Evolutionary conservation across 2,329 filamentous ascomycete genomes (phyloP), one percentile per base, ranked within the genome.

Genomic region (Venturia carpophila): DNA sequence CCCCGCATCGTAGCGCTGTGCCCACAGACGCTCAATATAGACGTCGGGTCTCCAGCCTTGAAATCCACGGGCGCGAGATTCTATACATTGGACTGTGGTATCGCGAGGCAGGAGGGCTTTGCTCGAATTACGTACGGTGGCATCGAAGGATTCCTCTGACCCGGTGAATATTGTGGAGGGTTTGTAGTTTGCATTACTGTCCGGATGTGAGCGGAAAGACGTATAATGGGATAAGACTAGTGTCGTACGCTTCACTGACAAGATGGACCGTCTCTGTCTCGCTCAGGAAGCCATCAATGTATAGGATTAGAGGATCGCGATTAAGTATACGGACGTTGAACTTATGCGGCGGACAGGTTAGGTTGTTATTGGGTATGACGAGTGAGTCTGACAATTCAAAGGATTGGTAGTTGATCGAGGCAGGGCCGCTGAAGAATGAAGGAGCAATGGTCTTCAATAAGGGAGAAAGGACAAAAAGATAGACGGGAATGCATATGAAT

Each of bases 11-110:
- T 87, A 87, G 62, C 81, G 77, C 70, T 87, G 84, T 1, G 82
- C 81, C 81, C 83, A 85, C 68, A 87, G 78, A 62, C 81, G 79
- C 72, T 87, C 84, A 70, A 87, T 81, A 66, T 83, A 84, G 0
- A 84, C 78, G 63, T 84, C 75, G 1, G 78, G 76, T 0, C 79
- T 79, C 83, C 83, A 86, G 69, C 84, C 84, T 71, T 87, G 84
- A 71, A 87, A 83, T 10, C 76, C 73, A 7, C 82, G 79, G 11
- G 84, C 84, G 63, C 84, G 81, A 41, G 79, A 74, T 70, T 86
- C 84, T 66, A 87, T 80, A 70, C 84, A 87, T 66, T 83, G 80
- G 9, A 86, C 82, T 0, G 76, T 76, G 24, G 80, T 77, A 66
- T 71, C 68, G 39, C 74, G 72, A 3, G 73, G 71, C 1, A 75